phyloP scores from a whole-genome alignment of 2,329 filamentous ascomycete genomes.

The Fusarium mangiferae region DNA sequence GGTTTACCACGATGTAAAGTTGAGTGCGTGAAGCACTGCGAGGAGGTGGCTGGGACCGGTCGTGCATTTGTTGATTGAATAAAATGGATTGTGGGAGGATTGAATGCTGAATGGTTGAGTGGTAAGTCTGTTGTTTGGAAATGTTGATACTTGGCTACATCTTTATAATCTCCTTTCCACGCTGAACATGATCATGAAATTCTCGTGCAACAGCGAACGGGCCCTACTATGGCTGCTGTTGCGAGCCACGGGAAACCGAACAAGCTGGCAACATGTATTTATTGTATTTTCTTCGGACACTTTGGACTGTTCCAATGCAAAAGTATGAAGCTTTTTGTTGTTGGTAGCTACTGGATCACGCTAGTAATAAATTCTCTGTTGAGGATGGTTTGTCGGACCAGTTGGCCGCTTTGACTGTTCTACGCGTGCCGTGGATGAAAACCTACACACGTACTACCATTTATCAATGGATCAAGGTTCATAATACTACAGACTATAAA shows the following conservation, averaged over 20 bases:
- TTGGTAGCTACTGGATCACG: rapidly evolving
- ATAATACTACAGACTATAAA: not conserved
- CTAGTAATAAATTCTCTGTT: not conserved
- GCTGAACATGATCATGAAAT: not conserved
- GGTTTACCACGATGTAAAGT: not conserved
- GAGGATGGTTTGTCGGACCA: too few relatives aligned
- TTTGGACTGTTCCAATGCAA: rapidly evolving
- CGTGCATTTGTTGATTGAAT: rapidly evolving
- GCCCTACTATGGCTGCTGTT: too few relatives aligned
- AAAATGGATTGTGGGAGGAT: too few relatives aligned
- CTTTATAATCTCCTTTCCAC: not conserved
- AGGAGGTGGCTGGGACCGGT: not conserved
- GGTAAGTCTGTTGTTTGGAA: not conserved
- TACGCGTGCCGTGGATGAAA: not conserved
- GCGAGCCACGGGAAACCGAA: not conserved
- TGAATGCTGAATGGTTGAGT: rapidly evolving
- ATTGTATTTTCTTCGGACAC: not conserved
- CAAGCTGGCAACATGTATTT: not conserved
- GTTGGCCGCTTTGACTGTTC: too few relatives aligned
- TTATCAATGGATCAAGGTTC: not conserved
- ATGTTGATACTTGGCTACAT: rapidly evolving
- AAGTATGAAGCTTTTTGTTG: not conserved
- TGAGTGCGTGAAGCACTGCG: not conserved
- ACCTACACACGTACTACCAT: not conserved
- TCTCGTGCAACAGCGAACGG: rapidly evolving